Evolutionary conservation across 257 asterid species (phyloP).

Genomic region (Knoxia roxburghii): DNA sequence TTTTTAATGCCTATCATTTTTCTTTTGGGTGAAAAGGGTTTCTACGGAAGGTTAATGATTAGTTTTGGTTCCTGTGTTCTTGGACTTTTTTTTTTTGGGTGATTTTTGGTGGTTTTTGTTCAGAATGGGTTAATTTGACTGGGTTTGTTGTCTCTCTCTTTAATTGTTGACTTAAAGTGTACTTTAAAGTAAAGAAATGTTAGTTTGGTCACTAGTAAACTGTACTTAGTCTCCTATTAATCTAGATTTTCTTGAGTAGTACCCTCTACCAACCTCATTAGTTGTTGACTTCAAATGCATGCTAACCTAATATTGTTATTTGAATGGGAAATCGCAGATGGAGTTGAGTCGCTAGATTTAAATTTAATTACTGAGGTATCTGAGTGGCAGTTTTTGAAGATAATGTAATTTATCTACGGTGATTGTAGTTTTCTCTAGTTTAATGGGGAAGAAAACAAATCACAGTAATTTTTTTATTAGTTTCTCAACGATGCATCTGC

Average conservation of each 20-base stretch:
- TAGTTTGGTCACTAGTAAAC: background rate
- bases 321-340: background rate
- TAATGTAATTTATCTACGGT: background rate
- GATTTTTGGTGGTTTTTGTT: slow-evolving; percentile 5
- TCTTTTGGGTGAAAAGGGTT: background rate
- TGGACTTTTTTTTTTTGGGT: background rate
- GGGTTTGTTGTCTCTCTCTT: background rate
- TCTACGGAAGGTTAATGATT: background rate
- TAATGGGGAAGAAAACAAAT: background rate
- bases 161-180: slow-evolving; percentile 9
- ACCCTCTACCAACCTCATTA: background rate
- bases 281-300: slow-evolving; percentile 2
- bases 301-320: background rate
- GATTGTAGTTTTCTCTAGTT: background rate
- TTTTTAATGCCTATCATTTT: slow-evolving; percentile 1
- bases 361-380: background rate
- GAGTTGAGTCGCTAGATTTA: background rate
- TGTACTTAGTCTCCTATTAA: background rate
- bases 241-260: slow-evolving; percentile 1
- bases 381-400: background rate
- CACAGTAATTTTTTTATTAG: background rate
- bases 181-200: background rate
- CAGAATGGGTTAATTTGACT: slow-evolving; percentile 6
- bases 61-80: background rate
- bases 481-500: background rate